Conservation (phyloP, 176 grass and related monocot genomes). For the Avena atlantica region DNA sequence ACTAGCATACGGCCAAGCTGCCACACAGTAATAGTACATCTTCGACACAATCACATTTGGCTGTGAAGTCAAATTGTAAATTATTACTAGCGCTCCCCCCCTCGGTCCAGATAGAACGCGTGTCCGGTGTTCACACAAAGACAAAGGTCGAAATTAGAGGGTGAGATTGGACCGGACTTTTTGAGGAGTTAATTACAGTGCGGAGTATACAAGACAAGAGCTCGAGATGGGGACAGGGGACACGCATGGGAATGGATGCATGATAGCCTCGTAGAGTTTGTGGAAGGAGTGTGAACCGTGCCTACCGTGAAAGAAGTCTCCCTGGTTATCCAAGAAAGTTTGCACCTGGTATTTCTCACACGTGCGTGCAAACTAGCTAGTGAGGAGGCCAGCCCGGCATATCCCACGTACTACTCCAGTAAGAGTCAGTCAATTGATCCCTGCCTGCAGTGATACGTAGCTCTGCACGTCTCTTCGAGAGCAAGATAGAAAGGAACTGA, state of each 20-base stretch:
- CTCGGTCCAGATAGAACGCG: neutral
- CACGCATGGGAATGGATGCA: no score
- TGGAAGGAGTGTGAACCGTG: neutral
- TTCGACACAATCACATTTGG: no score
- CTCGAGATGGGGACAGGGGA: neutral
- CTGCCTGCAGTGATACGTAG: neutral
- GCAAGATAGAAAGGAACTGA: neutral
- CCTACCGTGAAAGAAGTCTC: conserved; percentile 25
- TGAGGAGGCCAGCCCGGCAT: neutral
- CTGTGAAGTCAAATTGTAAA: no score
- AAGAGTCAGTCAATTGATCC: neutral
- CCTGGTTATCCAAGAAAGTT: conserved; percentile 45
- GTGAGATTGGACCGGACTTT: conserved; percentile 10
- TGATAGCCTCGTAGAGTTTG: conserved; percentile 38
- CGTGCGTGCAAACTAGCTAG: conserved; percentile 19
- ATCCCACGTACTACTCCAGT: neutral
- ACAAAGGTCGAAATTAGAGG: neutral
- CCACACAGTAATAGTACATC: neutral
- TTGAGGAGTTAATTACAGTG: neutral
- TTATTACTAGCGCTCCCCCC: neutral
- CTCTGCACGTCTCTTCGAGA: conserved; percentile 34
- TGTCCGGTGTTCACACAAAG: neutral
- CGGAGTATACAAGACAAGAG: neutral
- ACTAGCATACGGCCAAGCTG: no score
- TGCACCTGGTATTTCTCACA: conserved; percentile 38